Base-by-base conservation (phyloP, 2,329 filamentous ascomycete genomes). In the Aspergillus versicolor region DNA sequence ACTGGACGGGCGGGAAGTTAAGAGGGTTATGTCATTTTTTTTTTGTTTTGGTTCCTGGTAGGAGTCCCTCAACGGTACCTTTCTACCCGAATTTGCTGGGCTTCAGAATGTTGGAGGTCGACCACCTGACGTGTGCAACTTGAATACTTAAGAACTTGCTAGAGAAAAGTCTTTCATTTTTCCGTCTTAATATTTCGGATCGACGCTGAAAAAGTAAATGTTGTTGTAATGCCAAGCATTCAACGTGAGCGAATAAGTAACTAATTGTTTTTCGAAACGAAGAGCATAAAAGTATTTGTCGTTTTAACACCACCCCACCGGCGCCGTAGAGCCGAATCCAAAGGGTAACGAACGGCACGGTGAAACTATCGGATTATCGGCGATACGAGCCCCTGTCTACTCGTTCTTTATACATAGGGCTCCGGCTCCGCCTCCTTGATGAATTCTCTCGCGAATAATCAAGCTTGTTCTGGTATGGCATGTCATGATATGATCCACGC, bases 341-440 rank as follows among this genome's bases (percentile, higher is more conserved):
- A 30, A 24, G 24, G 24, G 24, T 24, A 24, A 24, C 24, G 24
- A 24, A 24, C 24, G 24, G 24, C 24, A 24, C 24, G 24, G 24
- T 24, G 21, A 4, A 24, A 11, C 11, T 30, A 11, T 30, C 8
- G 8, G 27, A 40, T 64, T 50, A 72, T 47, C 65, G 57, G 60
- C 65, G 67, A 57, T 67, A 67, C 13, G 59, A 44, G 50, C 59
- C 49, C 24, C 61, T 67, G 37, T 61, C 61, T 41, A 55, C 57
- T 56, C 67, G 64, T 48, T 74, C 70, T 56, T 66, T 67, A 21
- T 56, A 62, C 5, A 58, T 50, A 4, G 73, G 73, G 53, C 73
- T 75, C 32, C 72, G 71, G 45, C 73, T 76, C 53, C 73, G 64
- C 55, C 70, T 65, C 51, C 71, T 65, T 13, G 60, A 42, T 40